Evolutionary conservation across 495 filamentous ascomycete genomes (phyloP), one percentile per base, ranked within the genome.

Genomic region (Aspergillus carlsbadensis): DNA sequence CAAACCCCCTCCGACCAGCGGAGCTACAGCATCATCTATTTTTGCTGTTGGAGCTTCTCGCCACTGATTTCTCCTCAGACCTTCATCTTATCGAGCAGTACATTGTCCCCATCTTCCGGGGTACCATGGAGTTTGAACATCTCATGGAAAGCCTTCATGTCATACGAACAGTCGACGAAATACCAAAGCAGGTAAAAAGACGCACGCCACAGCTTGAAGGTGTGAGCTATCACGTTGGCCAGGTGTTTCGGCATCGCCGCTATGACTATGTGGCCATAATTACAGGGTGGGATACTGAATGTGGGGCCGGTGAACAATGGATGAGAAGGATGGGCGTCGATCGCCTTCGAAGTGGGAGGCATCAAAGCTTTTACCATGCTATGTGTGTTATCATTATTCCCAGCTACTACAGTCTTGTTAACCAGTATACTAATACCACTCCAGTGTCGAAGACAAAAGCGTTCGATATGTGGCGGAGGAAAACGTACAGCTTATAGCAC

Each of bases 401-500:
- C 26, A 18, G 29, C 14, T 29, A 0, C 24, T 26, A 4, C 17
- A 18, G 14, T 18, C 10, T 24, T n/a, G 10, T 35, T 53, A 5
- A 6, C 17, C 29, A 15, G 13, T 53, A 44, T 55, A 44, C 56
- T 43, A 29, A 57, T 48, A 41, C 17, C 52, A 57, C 56, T 42
- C 20, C 51, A 88, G 87, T 53, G 88, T 86, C 47, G 84, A 85
- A 52, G 91, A 92, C 60, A 77, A 84, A 66, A 83, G 80, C 70
- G 68, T 84, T 61, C 78, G 90, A 67, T 85, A 92, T 67, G 89
- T 97, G 6, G 89, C 91, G 6, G 89, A 96, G 71, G 90, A 96
- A 60, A 97, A 94, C 61, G 88, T 96, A 46, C 78, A 84, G 52
- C 77, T 86, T 20, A 71, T 90, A 39, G 66, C 74, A 2, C 73